Evolutionary conservation across 192 early-diverging fungal species (phyloP).

Genomic region (Linnemannia hyalina): DNA sequence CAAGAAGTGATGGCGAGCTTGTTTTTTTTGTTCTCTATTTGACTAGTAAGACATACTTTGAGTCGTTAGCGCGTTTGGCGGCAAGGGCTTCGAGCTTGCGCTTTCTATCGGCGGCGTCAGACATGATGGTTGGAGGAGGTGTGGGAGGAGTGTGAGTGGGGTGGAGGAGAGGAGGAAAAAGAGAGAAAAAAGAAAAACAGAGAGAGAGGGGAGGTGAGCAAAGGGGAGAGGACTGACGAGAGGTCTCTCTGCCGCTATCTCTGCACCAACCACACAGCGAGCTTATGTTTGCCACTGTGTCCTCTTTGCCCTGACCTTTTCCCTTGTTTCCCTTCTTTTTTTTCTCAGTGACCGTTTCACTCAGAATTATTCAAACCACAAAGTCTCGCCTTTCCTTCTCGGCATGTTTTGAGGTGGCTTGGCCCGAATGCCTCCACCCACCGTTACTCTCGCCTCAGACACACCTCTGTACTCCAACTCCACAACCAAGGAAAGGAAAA

Average conservation of each 20-base stretch:
- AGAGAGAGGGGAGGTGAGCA: constrained; percentile 9
- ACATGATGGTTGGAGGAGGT: constrained; percentile 16
- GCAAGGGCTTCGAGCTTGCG: constrained; percentile 46
- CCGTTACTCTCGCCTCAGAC: too few species aligned
- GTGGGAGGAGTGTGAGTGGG: not conserved
- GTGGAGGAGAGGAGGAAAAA: not conserved
- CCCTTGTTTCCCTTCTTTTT: not conserved
- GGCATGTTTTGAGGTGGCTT: too few species aligned
- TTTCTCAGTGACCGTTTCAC: not conserved
- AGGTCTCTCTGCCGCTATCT: too few species aligned
- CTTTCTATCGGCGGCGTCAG: constrained; percentile 45
- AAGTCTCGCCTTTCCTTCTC: too few species aligned
- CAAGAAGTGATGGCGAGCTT: not conserved
- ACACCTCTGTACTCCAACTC: too few species aligned
- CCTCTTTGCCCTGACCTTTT: not conserved
- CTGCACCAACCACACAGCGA: too few species aligned
- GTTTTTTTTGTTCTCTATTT: not conserved
- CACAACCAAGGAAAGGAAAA: too few species aligned
- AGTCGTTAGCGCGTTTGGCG: constrained; percentile 39
- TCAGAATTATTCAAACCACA: too few species aligned
- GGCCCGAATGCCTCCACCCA: too few species aligned
- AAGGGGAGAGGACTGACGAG: too few species aligned
- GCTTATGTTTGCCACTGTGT: not conserved
- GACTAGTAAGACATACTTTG: constrained; percentile 22
- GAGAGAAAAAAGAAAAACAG: constrained; percentile 5